A percentile compares a stretch with the other conserved stretches of the same genome.
Conservation (phyloP, 176 grass and related monocot species). For the Musa acuminata region DNA sequence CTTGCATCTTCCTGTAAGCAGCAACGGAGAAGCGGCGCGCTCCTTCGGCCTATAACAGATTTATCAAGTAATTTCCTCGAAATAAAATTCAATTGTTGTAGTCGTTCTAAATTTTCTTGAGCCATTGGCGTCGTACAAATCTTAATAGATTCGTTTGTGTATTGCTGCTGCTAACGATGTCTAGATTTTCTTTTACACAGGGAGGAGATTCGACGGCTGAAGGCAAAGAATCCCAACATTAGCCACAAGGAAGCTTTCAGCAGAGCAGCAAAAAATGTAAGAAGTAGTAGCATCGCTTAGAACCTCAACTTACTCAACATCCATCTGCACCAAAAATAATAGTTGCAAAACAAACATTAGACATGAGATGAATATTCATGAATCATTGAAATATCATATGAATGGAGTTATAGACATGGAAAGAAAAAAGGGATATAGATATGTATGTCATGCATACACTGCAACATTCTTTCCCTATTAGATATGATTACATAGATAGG, state of each 20-base stretch:
- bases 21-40: slow-evolving; percentile 54
- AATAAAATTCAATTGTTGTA: not conserved
- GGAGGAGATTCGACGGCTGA: slow-evolving; percentile 69
- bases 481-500: too few species aligned
- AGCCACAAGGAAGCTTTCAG: slow-evolving; percentile 78
- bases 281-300: not conserved
- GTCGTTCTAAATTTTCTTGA: not conserved
- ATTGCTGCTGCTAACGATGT: not conserved
- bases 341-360: too few species aligned
- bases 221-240: slow-evolving; percentile 59
- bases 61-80: slow-evolving; percentile 55
- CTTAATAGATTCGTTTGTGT: too few species aligned
- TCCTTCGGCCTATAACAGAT: slow-evolving; percentile 77
- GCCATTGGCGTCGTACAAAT: too few species aligned
- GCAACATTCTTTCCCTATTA: too few species aligned
- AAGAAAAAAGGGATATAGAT: too few species aligned
- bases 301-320: too few species aligned
- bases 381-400: too few species aligned
- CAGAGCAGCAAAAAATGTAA: slow-evolving; percentile 41
- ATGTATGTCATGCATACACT: too few species aligned
- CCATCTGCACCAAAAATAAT: too few species aligned
- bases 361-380: too few species aligned
- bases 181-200: slow-evolving; percentile 10
- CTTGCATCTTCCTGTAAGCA: not conserved
- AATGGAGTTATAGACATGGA: too few species aligned